phyloP scores from a whole-genome alignment of 2,329 filamentous ascomycete species.

The Chlorencoelia australis region DNA sequence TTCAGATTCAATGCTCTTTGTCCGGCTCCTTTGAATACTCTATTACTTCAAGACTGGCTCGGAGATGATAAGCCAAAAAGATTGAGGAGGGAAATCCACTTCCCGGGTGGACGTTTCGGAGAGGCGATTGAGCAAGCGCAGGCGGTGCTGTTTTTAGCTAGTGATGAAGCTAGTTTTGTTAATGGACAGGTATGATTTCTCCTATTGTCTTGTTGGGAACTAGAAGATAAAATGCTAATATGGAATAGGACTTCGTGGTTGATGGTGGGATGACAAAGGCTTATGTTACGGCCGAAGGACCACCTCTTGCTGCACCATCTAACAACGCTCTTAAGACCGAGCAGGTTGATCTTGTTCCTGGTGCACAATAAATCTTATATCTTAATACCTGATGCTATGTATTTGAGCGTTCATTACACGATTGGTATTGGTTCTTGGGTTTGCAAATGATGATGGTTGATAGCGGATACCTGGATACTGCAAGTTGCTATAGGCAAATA shows the following conservation, averaged over 20 bases:
- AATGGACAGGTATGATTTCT: conserved; percentile 46
- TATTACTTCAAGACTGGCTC: conserved; percentile 66
- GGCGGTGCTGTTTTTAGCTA: conserved; percentile 63
- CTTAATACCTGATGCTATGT: no score
- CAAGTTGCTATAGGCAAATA: no score
- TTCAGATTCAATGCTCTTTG: conserved; percentile 66
- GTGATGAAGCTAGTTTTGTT: conserved; percentile 65
- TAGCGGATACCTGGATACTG: no score
- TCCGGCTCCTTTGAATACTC: conserved; percentile 65
- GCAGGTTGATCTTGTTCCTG: conserved; percentile 27
- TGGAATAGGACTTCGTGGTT: conserved; percentile 76
- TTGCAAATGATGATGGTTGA: no score
- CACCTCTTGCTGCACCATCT: conserved; percentile 40
- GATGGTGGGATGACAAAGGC: conserved; percentile 94
- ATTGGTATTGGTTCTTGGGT: no score
- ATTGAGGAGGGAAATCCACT: conserved; percentile 62
- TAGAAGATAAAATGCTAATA: conserved; percentile 6
- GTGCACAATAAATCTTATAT: no score
- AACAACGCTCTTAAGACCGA: conserved; percentile 31
- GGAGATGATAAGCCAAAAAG: conserved; percentile 63
- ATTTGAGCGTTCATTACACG: no score
- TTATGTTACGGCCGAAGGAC: conserved; percentile 63
- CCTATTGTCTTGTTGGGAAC: background rate
- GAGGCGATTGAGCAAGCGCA: conserved; percentile 71
- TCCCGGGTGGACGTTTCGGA: conserved; percentile 65